Conservation (phyloP, 148 eudicot genomes). For the Fagopyrum homotropicum region DNA sequence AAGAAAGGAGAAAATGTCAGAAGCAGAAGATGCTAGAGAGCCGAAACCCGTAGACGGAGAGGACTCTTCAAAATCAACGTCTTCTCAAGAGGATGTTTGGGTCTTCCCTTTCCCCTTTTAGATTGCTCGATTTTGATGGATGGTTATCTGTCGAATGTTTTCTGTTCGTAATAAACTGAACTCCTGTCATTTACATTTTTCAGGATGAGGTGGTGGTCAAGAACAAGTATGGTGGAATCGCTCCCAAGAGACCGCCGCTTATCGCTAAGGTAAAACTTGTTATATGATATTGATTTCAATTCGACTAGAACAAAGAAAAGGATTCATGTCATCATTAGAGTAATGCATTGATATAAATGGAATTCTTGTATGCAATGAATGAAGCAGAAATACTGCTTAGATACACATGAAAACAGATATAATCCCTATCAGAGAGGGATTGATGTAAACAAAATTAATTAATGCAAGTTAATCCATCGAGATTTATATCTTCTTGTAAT, state of each 20-base stretch:
- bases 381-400: no score
- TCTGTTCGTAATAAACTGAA: no score
- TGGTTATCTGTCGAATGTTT: background rate
- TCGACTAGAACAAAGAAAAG: background rate
- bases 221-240: constrained; percentile 80
- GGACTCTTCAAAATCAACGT: background rate
- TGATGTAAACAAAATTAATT: no score
- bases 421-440: no score
- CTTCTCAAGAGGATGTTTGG: constrained; percentile 8
- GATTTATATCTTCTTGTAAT: no score
- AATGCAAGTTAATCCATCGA: no score
- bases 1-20: background rate
- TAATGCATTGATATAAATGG: no score
- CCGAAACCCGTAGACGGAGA: background rate
- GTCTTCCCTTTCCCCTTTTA: background rate
- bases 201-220: constrained; percentile 53
- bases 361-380: no score
- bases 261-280: constrained; percentile 52
- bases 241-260: constrained; percentile 59
- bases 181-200: background rate
- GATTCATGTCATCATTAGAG: background rate
- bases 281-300: background rate
- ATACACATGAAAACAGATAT: no score
- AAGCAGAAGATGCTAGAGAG: background rate
- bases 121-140: background rate